Percentiles rank a stretch among this genome's conserved stretches.
phyloP scores from a whole-genome alignment of 1,139 yeast genomes.

The Zygosaccharomyces sapae region DNA sequence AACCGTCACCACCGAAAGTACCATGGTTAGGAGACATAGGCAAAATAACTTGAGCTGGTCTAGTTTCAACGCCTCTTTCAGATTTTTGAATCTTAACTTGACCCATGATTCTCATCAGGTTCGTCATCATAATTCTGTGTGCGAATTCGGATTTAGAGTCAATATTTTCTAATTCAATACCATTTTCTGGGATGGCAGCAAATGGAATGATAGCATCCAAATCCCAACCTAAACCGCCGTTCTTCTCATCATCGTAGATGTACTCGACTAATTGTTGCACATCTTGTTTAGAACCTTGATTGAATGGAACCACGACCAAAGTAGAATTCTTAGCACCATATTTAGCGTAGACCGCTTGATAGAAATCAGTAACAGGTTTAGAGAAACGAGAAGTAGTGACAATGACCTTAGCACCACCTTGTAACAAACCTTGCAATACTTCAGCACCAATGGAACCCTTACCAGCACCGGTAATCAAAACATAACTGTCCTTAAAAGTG shows the following conservation, averaged over 20 bases:
- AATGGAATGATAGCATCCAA: conserved; percentile 93
- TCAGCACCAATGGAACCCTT: conserved; percentile 98
- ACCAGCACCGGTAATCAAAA: conserved; percentile 96
- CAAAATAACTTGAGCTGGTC: conserved; percentile 96
- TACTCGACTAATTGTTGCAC: conserved; percentile 79
- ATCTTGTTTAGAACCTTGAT: conserved; percentile 95
- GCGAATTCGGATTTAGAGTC: conserved; percentile 96
- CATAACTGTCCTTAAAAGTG: conserved; percentile 82
- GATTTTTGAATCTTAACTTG: conserved; percentile 80
- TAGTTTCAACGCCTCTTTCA: conserved; percentile 70
- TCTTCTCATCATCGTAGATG: conserved; percentile 75
- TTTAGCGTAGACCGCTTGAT: conserved; percentile 88
- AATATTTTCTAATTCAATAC: conserved; percentile 87
- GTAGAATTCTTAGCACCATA: conserved; percentile 90
- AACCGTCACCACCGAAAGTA: conserved; percentile 95
- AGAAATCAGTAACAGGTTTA: conserved; percentile 89
- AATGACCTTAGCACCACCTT: conserved; percentile 97
- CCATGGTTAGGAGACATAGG: conserved; percentile 99
- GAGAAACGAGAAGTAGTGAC: conserved; percentile 96
- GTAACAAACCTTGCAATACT: conserved; percentile 84
- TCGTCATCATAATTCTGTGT: conserved; percentile 96
- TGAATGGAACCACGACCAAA: conserved; percentile 93
- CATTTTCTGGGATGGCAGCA: conserved; percentile 98
- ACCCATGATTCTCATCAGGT: conserved; percentile 88
- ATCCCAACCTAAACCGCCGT: conserved; percentile 97